phyloP scores from a whole-genome alignment of 345 rosid species.

The Zanthoxylum bungeanum region DNA sequence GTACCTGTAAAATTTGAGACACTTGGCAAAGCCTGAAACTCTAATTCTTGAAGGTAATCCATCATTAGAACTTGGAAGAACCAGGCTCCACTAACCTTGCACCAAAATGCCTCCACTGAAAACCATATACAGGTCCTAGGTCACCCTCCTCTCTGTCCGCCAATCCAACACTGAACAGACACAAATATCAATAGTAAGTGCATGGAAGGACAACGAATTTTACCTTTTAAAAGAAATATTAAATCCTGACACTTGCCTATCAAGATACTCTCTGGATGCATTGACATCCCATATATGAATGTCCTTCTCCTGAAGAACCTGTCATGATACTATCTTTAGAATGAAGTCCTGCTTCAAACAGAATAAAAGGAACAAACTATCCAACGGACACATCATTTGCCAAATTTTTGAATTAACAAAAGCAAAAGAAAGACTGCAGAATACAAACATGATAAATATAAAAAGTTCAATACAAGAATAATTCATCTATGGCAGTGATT shows the following conservation, averaged over 20 bases:
- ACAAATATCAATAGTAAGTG: constrained; percentile 14
- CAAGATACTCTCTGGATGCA: constrained; percentile 91
- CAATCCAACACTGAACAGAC: constrained; percentile 67
- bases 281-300: constrained; percentile 96
- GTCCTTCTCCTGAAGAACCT: constrained; percentile 94
- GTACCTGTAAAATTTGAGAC: constrained; percentile 47
- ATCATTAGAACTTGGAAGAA: constrained; percentile 3
- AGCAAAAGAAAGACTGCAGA: background rate
- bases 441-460: background rate
- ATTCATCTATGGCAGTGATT: too few species aligned
- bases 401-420: too few species aligned
- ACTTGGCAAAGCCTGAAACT: background rate
- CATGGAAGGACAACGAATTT: background rate
- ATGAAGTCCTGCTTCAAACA: background rate
- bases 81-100: constrained; percentile 57
- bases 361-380: background rate
- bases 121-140: constrained; percentile 94
- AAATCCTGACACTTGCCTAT: constrained; percentile 41
- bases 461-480: too few species aligned
- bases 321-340: constrained; percentile 21
- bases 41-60: background rate
- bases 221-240: background rate
- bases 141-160: constrained; percentile 89
- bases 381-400: background rate
- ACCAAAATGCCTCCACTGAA: constrained; percentile 99